These are phyloP conservation scores for Pythium monospermum DNA, from an alignment of 352 stramenopile genomes.

Conservation along the genomic window DNA sequence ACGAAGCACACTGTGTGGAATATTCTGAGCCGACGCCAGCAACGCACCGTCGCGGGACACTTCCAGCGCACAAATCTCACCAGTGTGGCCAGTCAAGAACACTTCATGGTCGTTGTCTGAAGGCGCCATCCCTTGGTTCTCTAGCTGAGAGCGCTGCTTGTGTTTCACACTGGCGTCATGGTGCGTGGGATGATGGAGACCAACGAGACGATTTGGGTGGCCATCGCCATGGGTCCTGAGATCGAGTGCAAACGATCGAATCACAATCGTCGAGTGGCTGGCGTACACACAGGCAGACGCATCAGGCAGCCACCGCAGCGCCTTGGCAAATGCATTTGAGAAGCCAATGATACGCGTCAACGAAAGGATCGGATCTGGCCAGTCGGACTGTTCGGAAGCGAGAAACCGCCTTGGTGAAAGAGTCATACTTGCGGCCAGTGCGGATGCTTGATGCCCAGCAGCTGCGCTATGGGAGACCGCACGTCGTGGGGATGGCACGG, in stretches of 20 bases:
- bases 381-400: constrained; percentile 28
- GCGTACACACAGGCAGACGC: constrained; percentile 50
- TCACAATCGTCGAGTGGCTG: constrained; percentile 57
- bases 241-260: constrained; percentile 27
- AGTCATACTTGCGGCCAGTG: not conserved
- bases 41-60: constrained; percentile 36
- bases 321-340: constrained; percentile 37
- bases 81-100: constrained; percentile 23
- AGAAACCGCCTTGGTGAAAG: constrained; percentile 13
- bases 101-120: constrained; percentile 17
- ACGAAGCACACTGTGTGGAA: constrained; percentile 28
- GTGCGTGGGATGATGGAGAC: not conserved
- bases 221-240: not conserved
- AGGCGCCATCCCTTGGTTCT: constrained; percentile 8
- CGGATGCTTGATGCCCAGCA: not conserved
- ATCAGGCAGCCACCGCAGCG: constrained; percentile 46
- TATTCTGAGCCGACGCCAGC: constrained; percentile 41
- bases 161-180: no score
- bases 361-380: constrained; percentile 60
- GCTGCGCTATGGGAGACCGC: no score
- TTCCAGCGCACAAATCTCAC: constrained; percentile 24
- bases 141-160: no score
- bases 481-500: constrained; percentile 14
- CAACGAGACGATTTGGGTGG: not conserved
- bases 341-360: constrained; percentile 60